These are phyloP conservation scores for Lactarius sanguifluus DNA, from an alignment of 768 basidiomycete species.

Conservation along the genomic window DNA sequence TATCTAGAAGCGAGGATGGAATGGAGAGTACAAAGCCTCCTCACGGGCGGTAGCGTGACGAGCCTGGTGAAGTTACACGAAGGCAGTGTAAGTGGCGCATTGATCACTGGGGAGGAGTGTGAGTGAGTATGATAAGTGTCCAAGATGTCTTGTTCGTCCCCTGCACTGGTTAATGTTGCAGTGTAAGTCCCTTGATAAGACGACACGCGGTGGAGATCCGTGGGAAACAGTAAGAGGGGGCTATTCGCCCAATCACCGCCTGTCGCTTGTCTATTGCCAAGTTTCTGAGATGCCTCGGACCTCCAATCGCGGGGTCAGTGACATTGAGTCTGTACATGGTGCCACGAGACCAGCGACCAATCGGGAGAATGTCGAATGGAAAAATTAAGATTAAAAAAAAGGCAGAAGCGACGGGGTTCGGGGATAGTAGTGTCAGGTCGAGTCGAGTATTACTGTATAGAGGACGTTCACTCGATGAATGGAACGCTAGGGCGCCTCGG, in stretches of 20 bases:
- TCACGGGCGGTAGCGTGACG: background rate
- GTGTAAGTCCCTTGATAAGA: background rate
- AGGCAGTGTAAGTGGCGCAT: background rate
- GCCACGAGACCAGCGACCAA: background rate
- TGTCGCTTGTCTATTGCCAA: background rate
- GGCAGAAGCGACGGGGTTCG: background rate
- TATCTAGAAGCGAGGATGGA: background rate
- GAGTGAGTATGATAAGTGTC: background rate
- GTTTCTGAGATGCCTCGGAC: background rate
- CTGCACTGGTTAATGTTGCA: background rate
- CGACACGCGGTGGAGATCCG: background rate
- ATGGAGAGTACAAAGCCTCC: slow-evolving; percentile 8
- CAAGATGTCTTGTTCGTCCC: background rate
- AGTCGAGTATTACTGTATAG: slow-evolving; percentile 1
- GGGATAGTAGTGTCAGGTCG: background rate
- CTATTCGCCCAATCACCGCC: background rate
- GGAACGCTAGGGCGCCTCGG: background rate
- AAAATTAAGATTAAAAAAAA: background rate
- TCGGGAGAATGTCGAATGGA: slow-evolving; percentile 1
- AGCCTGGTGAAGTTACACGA: background rate
- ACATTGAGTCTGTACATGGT: background rate
- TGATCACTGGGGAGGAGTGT: background rate
- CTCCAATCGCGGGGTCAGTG: background rate
- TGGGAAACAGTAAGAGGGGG: background rate
- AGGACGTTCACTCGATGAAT: background rate